Percentiles rank a stretch among this genome's conserved stretches.
phyloP scores from a whole-genome alignment of 148 eudicot species.

The Fagopyrum homotropicum region DNA sequence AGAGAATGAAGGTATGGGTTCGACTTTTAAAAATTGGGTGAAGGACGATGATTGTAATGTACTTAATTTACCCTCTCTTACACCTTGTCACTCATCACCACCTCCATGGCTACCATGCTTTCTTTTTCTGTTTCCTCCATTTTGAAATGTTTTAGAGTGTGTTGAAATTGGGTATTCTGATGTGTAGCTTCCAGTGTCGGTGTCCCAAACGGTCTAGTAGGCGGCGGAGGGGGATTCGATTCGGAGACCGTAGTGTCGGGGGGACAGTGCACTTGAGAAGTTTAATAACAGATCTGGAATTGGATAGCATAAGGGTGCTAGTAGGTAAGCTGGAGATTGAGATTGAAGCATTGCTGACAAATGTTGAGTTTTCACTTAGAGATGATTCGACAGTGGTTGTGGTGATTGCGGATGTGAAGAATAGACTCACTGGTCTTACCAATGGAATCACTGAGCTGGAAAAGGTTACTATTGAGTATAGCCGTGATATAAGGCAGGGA shows the following conservation, averaged over 20 bases:
- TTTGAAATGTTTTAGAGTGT: too few species aligned
- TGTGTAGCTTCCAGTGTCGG: too few species aligned
- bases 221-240: too few species aligned
- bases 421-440: conserved; percentile 38
- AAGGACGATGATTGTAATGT: too few species aligned
- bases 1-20: too few species aligned
- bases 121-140: background rate
- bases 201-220: too few species aligned
- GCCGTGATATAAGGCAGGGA: conserved; percentile 52
- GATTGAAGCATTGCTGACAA: conserved; percentile 46
- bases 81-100: too few species aligned
- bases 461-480: conserved; percentile 45
- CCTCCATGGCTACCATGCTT: background rate
- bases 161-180: too few species aligned
- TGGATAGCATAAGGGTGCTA: conserved; percentile 46
- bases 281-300: conserved; percentile 44
- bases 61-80: too few species aligned
- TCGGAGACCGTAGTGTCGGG: too few species aligned
- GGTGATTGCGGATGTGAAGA: conserved; percentile 73
- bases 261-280: conserved; percentile 45
- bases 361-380: conserved; percentile 45
- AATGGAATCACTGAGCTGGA: conserved; percentile 51
- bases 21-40: too few species aligned
- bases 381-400: conserved; percentile 37
- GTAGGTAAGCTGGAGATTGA: conserved; percentile 47